Evolutionary conservation across 306 rosid species (phyloP).

Genomic region (Quercus suber): DNA sequence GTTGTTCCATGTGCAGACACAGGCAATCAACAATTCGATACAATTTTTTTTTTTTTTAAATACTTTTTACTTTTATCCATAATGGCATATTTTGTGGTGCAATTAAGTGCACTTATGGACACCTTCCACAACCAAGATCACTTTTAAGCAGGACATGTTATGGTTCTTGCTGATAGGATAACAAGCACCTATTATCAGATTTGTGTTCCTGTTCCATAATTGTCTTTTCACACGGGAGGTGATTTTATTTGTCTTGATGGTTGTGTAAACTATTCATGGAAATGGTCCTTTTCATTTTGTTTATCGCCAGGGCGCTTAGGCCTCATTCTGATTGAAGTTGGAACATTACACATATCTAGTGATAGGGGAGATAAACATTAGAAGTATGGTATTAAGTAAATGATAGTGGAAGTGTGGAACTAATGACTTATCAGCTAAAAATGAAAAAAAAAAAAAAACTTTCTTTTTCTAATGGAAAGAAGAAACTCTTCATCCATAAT

Average conservation of each 20-base stretch:
- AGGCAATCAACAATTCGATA: neutral
- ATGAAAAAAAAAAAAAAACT: no score
- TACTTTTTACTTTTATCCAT: neutral
- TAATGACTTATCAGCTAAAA: neutral
- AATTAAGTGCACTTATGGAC: neutral
- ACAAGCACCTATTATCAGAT: neutral
- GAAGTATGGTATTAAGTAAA: neutral
- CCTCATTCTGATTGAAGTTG: neutral
- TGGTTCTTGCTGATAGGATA: slow-evolving; percentile 9
- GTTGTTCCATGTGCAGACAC: neutral
- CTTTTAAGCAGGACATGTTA: neutral
- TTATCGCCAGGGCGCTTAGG: neutral
- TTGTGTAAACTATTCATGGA: neutral
- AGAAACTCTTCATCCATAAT: neutral
- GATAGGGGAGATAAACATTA: neutral
- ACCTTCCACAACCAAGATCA: neutral
- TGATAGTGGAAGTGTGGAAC: neutral
- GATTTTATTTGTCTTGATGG: neutral
- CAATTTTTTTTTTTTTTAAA: neutral
- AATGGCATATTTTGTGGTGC: neutral
- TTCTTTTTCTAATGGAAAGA: neutral
- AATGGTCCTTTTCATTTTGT: neutral
- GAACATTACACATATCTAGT: neutral
- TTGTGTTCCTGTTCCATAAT: slow-evolving; percentile 1
- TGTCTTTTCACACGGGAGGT: neutral